These are phyloP conservation scores for Sclerotinia glacialis DNA, from an alignment of 2,329 filamentous ascomycete species.

Conservation along the genomic window DNA sequence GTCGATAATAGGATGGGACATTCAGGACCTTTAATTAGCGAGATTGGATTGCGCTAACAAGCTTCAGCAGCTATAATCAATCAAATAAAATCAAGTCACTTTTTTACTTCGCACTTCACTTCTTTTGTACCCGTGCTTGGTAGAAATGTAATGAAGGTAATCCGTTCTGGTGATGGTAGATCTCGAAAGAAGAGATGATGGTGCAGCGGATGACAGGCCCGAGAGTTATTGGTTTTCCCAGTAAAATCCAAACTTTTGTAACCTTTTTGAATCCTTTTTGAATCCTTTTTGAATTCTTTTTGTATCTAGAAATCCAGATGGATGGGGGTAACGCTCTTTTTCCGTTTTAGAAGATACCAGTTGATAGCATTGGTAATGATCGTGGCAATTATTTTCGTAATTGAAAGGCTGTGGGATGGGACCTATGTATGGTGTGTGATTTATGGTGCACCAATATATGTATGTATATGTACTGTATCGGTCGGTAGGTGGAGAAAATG, in stretches of 20 bases:
- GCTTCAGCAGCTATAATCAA: conserved; percentile 10
- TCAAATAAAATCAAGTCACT: background rate
- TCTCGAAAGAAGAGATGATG: background rate
- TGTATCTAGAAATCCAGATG: background rate
- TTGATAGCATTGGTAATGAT: background rate
- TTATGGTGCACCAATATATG: conserved; percentile 14
- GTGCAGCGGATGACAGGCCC: background rate
- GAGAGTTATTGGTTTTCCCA: background rate
- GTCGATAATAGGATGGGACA: conserved; percentile 23
- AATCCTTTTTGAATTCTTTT: too few species aligned
- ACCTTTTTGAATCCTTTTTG: too few species aligned
- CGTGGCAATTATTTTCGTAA: conserved; percentile 4
- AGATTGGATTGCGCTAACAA: conserved; percentile 22
- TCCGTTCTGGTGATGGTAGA: conserved; percentile 3
- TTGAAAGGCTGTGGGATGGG: conserved; percentile 7
- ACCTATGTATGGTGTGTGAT: conserved; percentile 1
- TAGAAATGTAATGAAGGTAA: background rate
- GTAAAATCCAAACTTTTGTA: conserved; percentile 9
- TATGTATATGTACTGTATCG: background rate
- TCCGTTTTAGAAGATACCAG: background rate
- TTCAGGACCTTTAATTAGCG: conserved; percentile 21
- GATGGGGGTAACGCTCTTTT: background rate
- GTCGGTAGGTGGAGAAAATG: background rate
- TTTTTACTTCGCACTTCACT: background rate
- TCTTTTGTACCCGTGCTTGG: conserved; percentile 2